Conservation (phyloP, 78 protist species). For the Neovahlkampfia damariscottae region DNA sequence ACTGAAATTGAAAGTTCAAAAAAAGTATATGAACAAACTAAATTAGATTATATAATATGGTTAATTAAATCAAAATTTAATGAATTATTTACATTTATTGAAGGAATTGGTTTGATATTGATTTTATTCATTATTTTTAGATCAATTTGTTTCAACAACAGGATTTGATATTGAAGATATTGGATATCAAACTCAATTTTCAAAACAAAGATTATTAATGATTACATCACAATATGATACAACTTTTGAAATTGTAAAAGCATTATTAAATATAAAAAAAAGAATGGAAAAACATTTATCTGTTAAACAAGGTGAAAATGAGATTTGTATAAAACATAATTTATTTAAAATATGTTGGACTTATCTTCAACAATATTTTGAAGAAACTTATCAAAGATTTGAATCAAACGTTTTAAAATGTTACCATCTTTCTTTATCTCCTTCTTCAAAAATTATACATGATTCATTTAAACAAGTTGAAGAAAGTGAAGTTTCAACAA, state of each 20-base stretch:
- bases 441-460: too few relatives aligned
- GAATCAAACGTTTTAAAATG: conserved; percentile 1
- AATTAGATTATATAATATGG: neutral
- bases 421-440: too few relatives aligned
- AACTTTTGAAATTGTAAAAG: neutral
- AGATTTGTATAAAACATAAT: neutral
- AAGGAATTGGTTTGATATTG: too few relatives aligned
- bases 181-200: neutral
- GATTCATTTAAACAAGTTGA: too few relatives aligned
- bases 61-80: neutral
- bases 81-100: neutral
- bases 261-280: neutral
- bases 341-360: neutral
- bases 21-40: neutral
- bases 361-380: neutral
- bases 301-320: neutral
- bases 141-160: neutral
- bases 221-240: neutral
- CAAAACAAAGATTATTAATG: neutral
- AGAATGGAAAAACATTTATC: neutral
- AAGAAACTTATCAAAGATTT: neutral
- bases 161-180: neutral
- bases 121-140: too few relatives aligned
- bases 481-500: too few relatives aligned
- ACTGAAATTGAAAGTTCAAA: neutral